Conservation (phyloP, 495 filamentous ascomycete genomes). For the Hypomontagnella monticulosa region DNA sequence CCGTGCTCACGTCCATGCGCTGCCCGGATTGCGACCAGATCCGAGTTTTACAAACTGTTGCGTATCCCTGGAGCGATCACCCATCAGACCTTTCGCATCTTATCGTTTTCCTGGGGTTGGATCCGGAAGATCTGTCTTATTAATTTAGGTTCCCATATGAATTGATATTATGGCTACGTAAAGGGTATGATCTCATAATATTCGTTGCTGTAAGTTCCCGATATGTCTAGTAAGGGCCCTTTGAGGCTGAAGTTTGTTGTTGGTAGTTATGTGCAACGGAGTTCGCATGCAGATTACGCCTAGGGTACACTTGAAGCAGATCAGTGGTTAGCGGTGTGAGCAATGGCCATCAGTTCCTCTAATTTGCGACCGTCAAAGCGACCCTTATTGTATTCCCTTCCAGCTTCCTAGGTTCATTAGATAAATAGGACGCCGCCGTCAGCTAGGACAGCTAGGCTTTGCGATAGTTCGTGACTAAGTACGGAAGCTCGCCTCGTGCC, state of each 20-base stretch:
- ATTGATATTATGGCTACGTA: background rate
- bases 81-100: conserved; percentile 7
- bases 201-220: no score
- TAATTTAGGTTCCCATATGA: conserved; percentile 19
- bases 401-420: background rate
- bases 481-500: conserved; percentile 31
- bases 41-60: conserved; percentile 7
- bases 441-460: conserved; percentile 13
- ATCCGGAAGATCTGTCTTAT: conserved; percentile 23
- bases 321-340: no score
- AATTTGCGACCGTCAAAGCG: no score
- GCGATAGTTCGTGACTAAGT: conserved; percentile 10
- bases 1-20: conserved; percentile 22
- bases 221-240: no score
- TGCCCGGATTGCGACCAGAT: conserved; percentile 25
- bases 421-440: conserved; percentile 11
- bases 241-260: conserved; percentile 9
- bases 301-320: no score
- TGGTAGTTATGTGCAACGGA: background rate
- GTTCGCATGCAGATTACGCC: no score
- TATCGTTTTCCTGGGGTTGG: conserved; percentile 16
- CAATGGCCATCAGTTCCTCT: no score
- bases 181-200: background rate
- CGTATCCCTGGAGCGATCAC: conserved; percentile 35
- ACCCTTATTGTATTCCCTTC: background rate